These are phyloP conservation scores for button mushroom (Agaricus bisporus) DNA, from an alignment of 768 basidiomycete species.

Conservation along the genomic window DNA sequence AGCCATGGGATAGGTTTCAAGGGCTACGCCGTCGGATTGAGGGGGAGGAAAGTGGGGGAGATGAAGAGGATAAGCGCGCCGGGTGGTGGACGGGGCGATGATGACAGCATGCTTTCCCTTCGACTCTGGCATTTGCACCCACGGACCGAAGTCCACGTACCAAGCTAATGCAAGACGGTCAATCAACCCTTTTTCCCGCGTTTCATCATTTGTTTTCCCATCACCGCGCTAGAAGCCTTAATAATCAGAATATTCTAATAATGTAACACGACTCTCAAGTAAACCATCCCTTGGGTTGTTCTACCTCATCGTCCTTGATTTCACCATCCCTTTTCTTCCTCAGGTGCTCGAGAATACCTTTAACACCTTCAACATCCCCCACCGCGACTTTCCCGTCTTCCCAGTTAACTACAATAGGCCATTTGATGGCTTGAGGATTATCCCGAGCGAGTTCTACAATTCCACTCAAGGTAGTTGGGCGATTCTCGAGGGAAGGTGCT, in stretches of 20 bases:
- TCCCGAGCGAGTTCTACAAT: constrained; percentile 45
- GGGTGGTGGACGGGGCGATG: neutral
- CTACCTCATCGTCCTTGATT: constrained; percentile 33
- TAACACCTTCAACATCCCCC: constrained; percentile 68
- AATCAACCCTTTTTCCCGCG: no score
- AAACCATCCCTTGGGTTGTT: constrained; percentile 54
- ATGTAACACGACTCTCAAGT: constrained; percentile 19
- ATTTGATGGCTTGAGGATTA: constrained; percentile 60
- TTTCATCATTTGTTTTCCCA: neutral
- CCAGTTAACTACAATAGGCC: constrained; percentile 84
- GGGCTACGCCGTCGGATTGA: neutral
- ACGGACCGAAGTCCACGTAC: no score
- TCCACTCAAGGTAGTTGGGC: constrained; percentile 31
- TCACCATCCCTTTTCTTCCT: constrained; percentile 67
- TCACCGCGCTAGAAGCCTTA: neutral
- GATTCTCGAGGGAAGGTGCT: constrained; percentile 31
- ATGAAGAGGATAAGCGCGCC: neutral
- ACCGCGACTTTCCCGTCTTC: constrained; percentile 54
- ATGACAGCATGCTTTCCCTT: neutral
- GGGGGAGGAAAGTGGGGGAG: neutral
- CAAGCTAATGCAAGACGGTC: no score
- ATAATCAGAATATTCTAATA: no score
- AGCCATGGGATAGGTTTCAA: neutral
- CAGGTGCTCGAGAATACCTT: constrained; percentile 55
- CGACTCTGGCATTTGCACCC: no score